Conservation (phyloP, 2,329 filamentous ascomycete species). For the Alternaria gaisen region DNA sequence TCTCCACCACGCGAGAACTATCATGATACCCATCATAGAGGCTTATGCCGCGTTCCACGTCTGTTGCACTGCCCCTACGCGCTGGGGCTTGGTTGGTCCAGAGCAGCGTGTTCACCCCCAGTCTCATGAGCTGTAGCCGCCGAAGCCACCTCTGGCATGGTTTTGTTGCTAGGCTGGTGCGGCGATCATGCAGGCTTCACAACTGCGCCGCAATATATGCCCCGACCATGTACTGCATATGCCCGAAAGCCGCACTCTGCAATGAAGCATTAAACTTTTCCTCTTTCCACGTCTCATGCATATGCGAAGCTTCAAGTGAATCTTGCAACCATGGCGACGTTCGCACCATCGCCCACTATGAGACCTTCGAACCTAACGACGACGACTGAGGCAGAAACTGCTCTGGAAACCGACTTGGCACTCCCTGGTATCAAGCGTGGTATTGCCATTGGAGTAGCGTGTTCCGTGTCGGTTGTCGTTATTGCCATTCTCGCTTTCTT, state of each 20-base stretch:
- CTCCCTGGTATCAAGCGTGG: conserved; percentile 44
- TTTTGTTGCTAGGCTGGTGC: conserved; percentile 7
- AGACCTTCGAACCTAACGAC: background rate
- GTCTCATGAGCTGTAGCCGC: conserved; percentile 12
- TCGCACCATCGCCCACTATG: conserved; percentile 5
- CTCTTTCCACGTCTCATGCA: background rate
- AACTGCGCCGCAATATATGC: conserved; percentile 20
- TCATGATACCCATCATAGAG: conserved; percentile 7
- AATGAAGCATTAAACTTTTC: conserved; percentile 1
- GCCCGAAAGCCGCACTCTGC: conserved; percentile 9
- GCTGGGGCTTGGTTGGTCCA: conserved; percentile 14
- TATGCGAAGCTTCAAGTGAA: conserved; percentile 1
- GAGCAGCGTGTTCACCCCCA: conserved; percentile 3
- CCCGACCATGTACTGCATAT: conserved; percentile 8
- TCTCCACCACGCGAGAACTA: background rate
- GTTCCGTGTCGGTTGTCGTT: conserved; percentile 33
- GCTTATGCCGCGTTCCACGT: conserved; percentile 8
- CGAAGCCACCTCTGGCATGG: conserved; percentile 13
- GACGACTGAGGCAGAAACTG: conserved; percentile 2
- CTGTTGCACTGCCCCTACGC: conserved; percentile 11
- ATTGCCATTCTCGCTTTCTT: conserved; percentile 34
- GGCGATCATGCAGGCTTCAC: conserved; percentile 3
- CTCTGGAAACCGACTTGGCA: conserved; percentile 12
- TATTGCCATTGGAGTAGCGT: conserved; percentile 40
- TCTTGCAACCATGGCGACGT: conserved; percentile 12